A percentile compares a stretch with the other conserved stretches of the same genome.
Conservation (phyloP, 441 rosid species). For the Eugenia klotzschiana region DNA sequence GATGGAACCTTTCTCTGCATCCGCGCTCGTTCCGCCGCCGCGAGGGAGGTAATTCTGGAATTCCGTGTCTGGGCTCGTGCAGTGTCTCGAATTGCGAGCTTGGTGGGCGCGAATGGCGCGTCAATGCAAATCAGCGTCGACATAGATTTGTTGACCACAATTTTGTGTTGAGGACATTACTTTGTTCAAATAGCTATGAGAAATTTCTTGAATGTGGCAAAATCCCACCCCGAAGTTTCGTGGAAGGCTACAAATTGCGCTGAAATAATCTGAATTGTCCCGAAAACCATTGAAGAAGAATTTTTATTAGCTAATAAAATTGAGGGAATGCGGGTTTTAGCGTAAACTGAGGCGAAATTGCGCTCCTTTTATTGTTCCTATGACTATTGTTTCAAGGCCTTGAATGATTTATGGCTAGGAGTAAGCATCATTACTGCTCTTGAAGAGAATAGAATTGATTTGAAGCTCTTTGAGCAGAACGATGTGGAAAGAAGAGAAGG, state of each 20-base stretch:
- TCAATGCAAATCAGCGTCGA: background rate
- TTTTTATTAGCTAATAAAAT: background rate
- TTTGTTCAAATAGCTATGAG: background rate
- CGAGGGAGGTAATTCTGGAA: background rate
- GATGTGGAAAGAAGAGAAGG: background rate
- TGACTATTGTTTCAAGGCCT: background rate
- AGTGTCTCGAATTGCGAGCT: background rate
- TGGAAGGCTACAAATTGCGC: background rate
- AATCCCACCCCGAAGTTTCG: background rate
- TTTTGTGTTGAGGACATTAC: background rate
- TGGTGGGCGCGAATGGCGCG: background rate
- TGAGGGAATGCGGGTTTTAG: background rate
- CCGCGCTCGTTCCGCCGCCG: background rate
- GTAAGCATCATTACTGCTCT: background rate
- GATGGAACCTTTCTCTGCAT: background rate
- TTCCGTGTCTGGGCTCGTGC: background rate
- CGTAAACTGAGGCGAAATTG: background rate
- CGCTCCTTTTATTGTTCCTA: background rate
- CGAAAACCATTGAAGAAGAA: background rate
- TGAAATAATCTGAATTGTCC: background rate
- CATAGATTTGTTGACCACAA: background rate
- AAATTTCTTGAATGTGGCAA: background rate
- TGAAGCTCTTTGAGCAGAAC: background rate
- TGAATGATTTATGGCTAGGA: background rate
- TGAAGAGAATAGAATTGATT: background rate